These are phyloP conservation scores for Vanrija humicola DNA, from an alignment of 1,284 basidiomycete genomes.

Conservation along the genomic window DNA sequence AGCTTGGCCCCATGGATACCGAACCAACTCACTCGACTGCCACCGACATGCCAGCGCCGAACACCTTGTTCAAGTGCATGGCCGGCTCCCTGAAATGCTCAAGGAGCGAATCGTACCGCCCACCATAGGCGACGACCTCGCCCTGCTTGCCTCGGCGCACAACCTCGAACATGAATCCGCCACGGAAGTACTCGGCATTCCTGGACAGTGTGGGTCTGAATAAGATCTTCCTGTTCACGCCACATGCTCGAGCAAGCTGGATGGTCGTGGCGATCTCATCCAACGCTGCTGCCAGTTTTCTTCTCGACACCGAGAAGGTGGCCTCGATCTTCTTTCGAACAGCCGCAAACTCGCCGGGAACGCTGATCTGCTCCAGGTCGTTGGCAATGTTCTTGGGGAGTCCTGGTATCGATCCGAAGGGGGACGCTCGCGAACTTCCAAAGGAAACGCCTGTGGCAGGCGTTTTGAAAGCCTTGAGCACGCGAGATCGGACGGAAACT, in stretches of 20 bases:
- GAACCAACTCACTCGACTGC: slow-evolving; percentile 47
- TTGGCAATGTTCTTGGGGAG: slow-evolving; percentile 33
- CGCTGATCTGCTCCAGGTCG: slow-evolving; percentile 47
- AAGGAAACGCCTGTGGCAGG: slow-evolving; percentile 23
- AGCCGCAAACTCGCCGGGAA: slow-evolving; percentile 30
- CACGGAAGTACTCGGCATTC: slow-evolving; percentile 50
- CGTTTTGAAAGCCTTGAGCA: slow-evolving; percentile 37
- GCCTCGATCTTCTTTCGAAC: slow-evolving; percentile 29
- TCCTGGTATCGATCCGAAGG: slow-evolving; percentile 23
- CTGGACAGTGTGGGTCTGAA: slow-evolving; percentile 50
- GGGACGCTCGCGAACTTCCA: slow-evolving; percentile 21
- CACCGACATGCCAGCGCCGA: slow-evolving; percentile 55
- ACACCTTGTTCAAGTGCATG: slow-evolving; percentile 36
- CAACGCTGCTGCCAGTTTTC: slow-evolving; percentile 42
- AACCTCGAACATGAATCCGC: slow-evolving; percentile 55
- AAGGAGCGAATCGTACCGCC: slow-evolving; percentile 54
- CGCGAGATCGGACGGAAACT: slow-evolving; percentile 23
- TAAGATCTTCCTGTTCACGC: slow-evolving; percentile 50
- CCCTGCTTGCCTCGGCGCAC: slow-evolving; percentile 50
- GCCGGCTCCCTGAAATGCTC: slow-evolving; percentile 52
- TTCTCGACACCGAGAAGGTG: slow-evolving; percentile 23
- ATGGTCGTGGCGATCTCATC: slow-evolving; percentile 49
- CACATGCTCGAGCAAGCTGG: slow-evolving; percentile 48
- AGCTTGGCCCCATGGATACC: not conserved
- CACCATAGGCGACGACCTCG: slow-evolving; percentile 53